phyloP scores from a whole-genome alignment of 2,329 filamentous ascomycete species.

The Curvularia sp. region DNA sequence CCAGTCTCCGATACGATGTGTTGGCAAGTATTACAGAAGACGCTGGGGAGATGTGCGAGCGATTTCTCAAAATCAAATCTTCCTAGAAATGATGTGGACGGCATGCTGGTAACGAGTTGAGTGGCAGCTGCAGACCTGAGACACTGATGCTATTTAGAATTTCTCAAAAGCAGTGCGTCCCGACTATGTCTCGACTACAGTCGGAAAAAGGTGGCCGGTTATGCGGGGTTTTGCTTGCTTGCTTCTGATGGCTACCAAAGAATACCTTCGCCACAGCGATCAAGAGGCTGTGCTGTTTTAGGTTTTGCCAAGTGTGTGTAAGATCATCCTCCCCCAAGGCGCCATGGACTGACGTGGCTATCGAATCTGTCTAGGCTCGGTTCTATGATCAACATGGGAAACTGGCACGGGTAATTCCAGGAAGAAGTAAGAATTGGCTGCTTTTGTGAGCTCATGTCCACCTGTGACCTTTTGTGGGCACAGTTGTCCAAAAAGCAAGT shows the following conservation, averaged over 20 bases:
- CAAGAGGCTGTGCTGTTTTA: background rate
- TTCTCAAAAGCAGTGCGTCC: background rate
- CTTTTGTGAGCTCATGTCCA: background rate
- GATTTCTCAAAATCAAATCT: slow-evolving; percentile 7
- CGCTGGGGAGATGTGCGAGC: background rate
- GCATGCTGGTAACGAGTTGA: slow-evolving; percentile 3
- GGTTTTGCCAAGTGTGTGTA: background rate
- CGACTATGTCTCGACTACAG: background rate
- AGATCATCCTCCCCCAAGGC: slow-evolving; percentile 1
- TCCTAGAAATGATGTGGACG: slow-evolving; percentile 4
- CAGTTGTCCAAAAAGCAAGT: background rate
- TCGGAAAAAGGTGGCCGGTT: background rate
- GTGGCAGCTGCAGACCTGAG: background rate
- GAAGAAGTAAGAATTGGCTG: slow-evolving; percentile 2
- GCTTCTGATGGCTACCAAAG: background rate
- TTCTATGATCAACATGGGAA: background rate
- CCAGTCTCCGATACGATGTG: slow-evolving; percentile 2
- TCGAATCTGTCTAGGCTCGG: background rate
- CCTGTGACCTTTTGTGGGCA: background rate
- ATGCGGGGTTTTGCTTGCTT: slow-evolving; percentile 1
- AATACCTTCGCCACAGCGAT: background rate
- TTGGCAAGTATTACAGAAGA: slow-evolving; percentile 5
- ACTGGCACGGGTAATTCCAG: background rate
- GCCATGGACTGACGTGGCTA: slow-evolving; percentile 5
- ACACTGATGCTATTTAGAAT: slow-evolving; percentile 4